A percentile compares a stretch with the other conserved stretches of the same genome.
Evolutionary conservation across 169 alveolate species (phyloP).

Genomic region (Cystoisospora suis): DNA sequence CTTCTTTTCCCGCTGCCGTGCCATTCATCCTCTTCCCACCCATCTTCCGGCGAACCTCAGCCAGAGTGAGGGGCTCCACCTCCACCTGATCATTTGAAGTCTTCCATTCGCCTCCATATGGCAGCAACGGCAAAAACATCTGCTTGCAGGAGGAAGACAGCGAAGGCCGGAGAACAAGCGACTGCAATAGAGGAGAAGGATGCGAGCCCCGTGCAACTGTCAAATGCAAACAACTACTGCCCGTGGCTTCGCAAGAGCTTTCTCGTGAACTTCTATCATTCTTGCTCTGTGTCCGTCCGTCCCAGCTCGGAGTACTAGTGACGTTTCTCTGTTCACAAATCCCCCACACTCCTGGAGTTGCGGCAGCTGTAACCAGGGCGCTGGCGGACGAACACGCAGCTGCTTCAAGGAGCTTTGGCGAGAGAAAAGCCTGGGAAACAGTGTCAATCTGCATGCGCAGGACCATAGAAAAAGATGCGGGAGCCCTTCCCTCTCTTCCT

Average conservation of each 20-base stretch:
- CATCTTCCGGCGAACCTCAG: background rate
- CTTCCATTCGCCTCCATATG: no score
- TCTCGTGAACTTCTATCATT: no score
- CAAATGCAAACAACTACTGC: no score
- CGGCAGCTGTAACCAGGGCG: background rate
- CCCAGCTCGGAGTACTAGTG: background rate
- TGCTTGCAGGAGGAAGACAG: no score
- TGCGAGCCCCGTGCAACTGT: no score
- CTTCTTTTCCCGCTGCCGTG: background rate
- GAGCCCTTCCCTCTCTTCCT: background rate
- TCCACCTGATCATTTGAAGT: no score
- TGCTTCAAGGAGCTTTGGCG: background rate
- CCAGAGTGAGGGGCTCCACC: background rate
- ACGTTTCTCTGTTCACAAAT: background rate
- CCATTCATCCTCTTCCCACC: background rate
- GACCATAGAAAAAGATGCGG: background rate
- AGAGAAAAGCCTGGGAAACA: background rate
- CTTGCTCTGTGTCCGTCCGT: no score
- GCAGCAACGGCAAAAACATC: no score
- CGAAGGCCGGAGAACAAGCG: no score
- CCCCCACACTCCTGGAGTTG: slow-evolving; percentile 1
- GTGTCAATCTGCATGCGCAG: background rate
- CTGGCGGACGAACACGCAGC: background rate
- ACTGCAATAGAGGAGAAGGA: no score
- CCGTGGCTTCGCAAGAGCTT: no score